Evolutionary conservation across 371 early-diverging fungal genomes (phyloP).

Genomic region (Umbelopsis sp.): DNA sequence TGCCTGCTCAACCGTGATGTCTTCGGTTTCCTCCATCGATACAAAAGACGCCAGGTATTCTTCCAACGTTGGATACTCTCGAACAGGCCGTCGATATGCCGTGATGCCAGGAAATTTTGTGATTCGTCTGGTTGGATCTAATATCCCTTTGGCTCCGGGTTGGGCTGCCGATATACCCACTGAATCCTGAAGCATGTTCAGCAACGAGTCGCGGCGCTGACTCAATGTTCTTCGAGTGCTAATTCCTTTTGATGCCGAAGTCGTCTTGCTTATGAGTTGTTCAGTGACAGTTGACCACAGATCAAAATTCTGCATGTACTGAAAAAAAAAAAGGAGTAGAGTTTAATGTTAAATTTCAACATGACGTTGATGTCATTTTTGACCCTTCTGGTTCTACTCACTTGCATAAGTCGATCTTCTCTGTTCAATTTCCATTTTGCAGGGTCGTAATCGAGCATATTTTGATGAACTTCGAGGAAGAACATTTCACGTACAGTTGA

Average conservation of each 20-base stretch:
- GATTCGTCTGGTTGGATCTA: conserved; percentile 6
- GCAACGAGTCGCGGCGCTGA: conserved; percentile 40
- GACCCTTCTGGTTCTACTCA: conserved; percentile 26
- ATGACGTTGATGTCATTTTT: not conserved
- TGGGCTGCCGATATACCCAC: conserved; percentile 22
- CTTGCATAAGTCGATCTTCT: conserved; percentile 58
- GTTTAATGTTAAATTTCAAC: not conserved
- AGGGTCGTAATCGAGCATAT: conserved; percentile 60
- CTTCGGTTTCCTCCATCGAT: conserved; percentile 56
- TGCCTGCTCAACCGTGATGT: conserved; percentile 55
- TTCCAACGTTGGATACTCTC: conserved; percentile 42
- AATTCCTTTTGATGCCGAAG: conserved; percentile 33
- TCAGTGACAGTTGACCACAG: conserved; percentile 52
- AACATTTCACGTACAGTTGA: conserved; percentile 59
- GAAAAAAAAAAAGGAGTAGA: not conserved
- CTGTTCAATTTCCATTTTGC: conserved; percentile 40
- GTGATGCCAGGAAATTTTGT: not conserved
- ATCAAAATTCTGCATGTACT: conserved; percentile 51
- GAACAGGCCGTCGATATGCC: conserved; percentile 29
- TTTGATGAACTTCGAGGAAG: conserved; percentile 58
- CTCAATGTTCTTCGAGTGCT: conserved; percentile 41
- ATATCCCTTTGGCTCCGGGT: conserved; percentile 1
- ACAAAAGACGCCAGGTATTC: conserved; percentile 64
- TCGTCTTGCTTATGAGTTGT: conserved; percentile 31
- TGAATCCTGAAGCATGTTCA: conserved; percentile 46